A percentile compares a stretch with the other conserved stretches of the same genome.
Evolutionary conservation across 306 rosid genomes (phyloP).

Genomic region (Pyrus betulifolia): DNA sequence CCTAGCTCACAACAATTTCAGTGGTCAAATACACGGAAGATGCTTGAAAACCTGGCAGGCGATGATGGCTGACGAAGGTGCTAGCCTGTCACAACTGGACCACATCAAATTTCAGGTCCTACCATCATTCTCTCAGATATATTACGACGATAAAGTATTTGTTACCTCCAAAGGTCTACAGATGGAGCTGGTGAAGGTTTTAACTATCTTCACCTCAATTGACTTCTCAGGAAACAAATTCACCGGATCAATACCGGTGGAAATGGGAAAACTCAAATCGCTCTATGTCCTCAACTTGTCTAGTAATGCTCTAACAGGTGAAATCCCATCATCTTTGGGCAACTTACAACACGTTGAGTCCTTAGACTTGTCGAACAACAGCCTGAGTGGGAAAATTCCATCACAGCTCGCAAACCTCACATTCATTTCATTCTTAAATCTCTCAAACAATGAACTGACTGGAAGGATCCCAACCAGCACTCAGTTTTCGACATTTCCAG

Average conservation of each 20-base stretch:
- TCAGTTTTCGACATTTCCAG: conserved; percentile 12
- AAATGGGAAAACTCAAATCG: conserved; percentile 7
- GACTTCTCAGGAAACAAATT: conserved; percentile 26
- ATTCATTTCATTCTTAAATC: conserved; percentile 21
- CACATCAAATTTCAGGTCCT: conserved; percentile 10
- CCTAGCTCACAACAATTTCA: conserved; percentile 23
- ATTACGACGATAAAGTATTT: conserved; percentile 20
- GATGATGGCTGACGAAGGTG: conserved; percentile 6
- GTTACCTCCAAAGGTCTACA: conserved; percentile 23
- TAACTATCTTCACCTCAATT: conserved; percentile 20
- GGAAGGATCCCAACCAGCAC: not conserved
- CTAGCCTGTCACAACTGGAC: not conserved
- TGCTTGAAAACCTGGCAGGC: conserved; percentile 11
- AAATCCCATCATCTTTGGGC: conserved; percentile 19
- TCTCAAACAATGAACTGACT: conserved; percentile 16
- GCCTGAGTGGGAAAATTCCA: conserved; percentile 14
- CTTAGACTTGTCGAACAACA: conserved; percentile 29
- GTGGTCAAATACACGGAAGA: conserved; percentile 3
- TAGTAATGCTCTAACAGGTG: conserved; percentile 12
- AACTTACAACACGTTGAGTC: conserved; percentile 19
- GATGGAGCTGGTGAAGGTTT: conserved; percentile 16
- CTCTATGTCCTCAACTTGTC: conserved; percentile 33
- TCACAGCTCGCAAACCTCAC: not conserved
- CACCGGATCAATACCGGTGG: conserved; percentile 10
- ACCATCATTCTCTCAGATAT: not conserved